Evolutionary conservation across 2,329 filamentous ascomycete species (phyloP).

Genomic region (Aureobasidium sp.): DNA sequence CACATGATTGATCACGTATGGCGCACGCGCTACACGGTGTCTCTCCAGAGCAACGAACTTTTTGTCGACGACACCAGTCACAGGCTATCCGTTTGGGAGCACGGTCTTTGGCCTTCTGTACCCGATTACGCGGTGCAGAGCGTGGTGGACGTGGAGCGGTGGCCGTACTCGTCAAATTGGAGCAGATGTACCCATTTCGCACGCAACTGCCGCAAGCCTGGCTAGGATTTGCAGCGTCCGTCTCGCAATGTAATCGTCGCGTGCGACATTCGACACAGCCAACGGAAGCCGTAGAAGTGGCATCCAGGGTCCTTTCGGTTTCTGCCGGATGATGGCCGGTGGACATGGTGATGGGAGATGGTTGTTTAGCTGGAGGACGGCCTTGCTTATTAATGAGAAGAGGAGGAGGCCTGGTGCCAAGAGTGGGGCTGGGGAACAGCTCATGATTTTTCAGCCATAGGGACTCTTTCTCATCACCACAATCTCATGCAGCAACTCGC

Average conservation of each 20-base stretch:
- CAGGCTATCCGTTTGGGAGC: not conserved
- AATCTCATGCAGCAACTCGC: no score
- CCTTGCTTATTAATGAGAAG: not conserved
- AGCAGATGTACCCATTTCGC: constrained; percentile 5
- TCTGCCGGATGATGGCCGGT: constrained; percentile 3
- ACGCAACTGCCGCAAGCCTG: constrained; percentile 2
- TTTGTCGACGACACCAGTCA: constrained; percentile 4
- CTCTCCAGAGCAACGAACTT: constrained; percentile 1
- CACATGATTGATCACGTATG: not conserved
- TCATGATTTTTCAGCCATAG: no score
- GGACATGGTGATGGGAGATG: constrained; percentile 5
- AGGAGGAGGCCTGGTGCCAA: not conserved
- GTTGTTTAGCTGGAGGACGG: not conserved
- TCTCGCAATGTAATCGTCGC: constrained; percentile 3
- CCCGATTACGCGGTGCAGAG: not conserved
- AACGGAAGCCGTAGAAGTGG: not conserved
- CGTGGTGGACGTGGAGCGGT: not conserved
- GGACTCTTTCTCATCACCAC: no score
- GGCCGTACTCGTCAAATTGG: not conserved
- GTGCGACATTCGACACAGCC: constrained; percentile 8
- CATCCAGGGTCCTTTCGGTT: not conserved
- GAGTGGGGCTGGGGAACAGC: not conserved
- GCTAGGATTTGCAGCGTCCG: not conserved
- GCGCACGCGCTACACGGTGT: not conserved
- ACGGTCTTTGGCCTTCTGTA: not conserved